Conservation (phyloP, 202 grass and related monocot genomes). For the Alloteropsis angusta region DNA sequence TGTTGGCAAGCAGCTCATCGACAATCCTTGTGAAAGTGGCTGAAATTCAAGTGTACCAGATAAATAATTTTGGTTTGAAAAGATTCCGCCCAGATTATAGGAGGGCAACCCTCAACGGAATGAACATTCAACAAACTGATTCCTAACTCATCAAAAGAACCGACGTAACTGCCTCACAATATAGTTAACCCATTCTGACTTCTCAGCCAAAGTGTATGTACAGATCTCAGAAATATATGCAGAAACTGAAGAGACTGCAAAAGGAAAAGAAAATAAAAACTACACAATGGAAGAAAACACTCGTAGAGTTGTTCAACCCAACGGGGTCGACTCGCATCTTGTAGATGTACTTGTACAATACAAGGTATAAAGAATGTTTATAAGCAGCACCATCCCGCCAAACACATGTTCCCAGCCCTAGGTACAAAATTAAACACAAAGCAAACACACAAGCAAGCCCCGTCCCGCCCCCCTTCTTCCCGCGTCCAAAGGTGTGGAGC, state of each 20-base stretch:
- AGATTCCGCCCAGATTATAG: too few species aligned
- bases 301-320: constrained; percentile 15
- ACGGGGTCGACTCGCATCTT: constrained; percentile 19
- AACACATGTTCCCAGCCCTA: constrained; percentile 31
- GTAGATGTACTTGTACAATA: constrained; percentile 29
- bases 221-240: background rate
- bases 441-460: constrained; percentile 41
- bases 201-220: constrained; percentile 13
- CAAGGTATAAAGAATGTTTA: constrained; percentile 72
- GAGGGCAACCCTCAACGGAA: too few species aligned
- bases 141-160: background rate
- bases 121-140: background rate
- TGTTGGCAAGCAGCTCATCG: too few species aligned
- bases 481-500: constrained; percentile 1
- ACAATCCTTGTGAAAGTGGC: too few species aligned
- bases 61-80: too few species aligned
- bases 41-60: too few species aligned
- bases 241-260: background rate
- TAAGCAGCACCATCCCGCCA: constrained; percentile 24
- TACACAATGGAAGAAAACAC: background rate
- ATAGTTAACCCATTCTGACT: background rate
- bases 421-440: constrained; percentile 40
- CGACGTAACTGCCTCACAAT: background rate
- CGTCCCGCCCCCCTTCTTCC: background rate
- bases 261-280: background rate